Evolutionary conservation across 805 yeast genomes (phyloP), one percentile per base, ranked within the genome.

Genomic region (Spathaspora gorwiae): DNA sequence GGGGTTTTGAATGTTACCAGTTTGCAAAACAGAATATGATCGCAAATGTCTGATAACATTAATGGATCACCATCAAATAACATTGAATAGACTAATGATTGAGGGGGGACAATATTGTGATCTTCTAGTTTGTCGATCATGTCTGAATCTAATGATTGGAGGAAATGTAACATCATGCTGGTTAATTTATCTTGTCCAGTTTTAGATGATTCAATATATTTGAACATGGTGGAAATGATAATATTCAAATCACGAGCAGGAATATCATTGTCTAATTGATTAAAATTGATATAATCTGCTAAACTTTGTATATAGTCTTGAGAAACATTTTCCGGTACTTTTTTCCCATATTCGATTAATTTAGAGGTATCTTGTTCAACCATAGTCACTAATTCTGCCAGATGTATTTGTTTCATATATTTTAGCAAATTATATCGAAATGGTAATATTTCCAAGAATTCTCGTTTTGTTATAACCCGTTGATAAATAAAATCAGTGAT

Each of bases 41-140:
- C 71, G 52, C 82, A 75, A 0, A 70, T 44, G 27, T 66, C 72
- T 4, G 83, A 75, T 2, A 75, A 57, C 4, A 76, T 49, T 1
- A 73, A 48, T 7, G 84, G 75, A 47, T 75, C 72, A 13, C 65
- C 57, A 3, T 71, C 59, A 35, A 78, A 65, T 6, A 76, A 52
- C 2, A 75, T 51, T 4, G 60, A 49, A 44, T 73, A 72, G 0
- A 66, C 49, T 2, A 78, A 44, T 1, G 67, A 40, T 0, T 77
- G 74, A 0, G 78, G 75, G 0, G 72, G 51, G 1, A 75, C 60
- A 11, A 76, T 40, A 14, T 35, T 31, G 3, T 34, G 14, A 19
- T 40, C 38, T 9, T 32, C 33, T 10, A 35, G 26, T 10, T 24
- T 30, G 10, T 9, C 14, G 2, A 19, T 27, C 42, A 11, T 26